Evolutionary conservation across 768 basidiomycete genomes (phyloP), one percentile per base, ranked within the genome.

Genomic region (Tricholomella constricta): DNA sequence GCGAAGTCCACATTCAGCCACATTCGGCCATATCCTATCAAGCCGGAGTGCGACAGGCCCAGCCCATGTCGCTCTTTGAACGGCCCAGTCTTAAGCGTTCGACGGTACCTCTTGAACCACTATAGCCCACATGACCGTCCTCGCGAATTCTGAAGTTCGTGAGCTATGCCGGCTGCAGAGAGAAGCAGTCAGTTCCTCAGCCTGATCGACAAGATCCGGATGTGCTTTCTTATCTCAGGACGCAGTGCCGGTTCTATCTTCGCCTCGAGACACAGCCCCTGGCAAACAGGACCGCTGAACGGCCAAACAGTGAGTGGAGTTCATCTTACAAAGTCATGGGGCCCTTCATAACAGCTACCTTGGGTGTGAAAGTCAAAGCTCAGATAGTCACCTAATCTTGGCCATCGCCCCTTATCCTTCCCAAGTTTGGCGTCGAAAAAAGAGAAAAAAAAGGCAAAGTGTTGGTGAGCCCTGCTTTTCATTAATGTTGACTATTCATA

Each of bases 171-270:
- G 42, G 42, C 11, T 17, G 25, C 41, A 14, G 22, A 3, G 23
- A 20, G 41, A 25, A n/a, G 15, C 23, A 27, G 15, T 31, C 20
- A 2, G 29, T n/a, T 45, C 22, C 17, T 45, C 19, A 32, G 31
- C 20, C 31, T 14, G 44, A 45, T 45, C 31, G 31, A 17, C 44
- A 45, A 45, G 44, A 47, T 47, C 45, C 34, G 45, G 45, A 25
- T 11, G 32, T 19, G 9, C 23, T 36, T n/a, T n/a, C 35, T 32
- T 32, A 31, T 45, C 27, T 45, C 44, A 19, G 29, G 11, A 20
- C 19, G 19, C 20, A 15, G 34, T n/a, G 45, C 22, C 14, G 20
- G 4, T 35, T 34, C 29, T 8, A 43, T 43, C 20, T 23, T 8
- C 41, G 12, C 26, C n/a, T 20, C 2, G 7, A 34, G 34, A 20